phyloP scores from a whole-genome alignment of 2,329 filamentous ascomycete genomes.

The Ceratocystis lukuohia region DNA sequence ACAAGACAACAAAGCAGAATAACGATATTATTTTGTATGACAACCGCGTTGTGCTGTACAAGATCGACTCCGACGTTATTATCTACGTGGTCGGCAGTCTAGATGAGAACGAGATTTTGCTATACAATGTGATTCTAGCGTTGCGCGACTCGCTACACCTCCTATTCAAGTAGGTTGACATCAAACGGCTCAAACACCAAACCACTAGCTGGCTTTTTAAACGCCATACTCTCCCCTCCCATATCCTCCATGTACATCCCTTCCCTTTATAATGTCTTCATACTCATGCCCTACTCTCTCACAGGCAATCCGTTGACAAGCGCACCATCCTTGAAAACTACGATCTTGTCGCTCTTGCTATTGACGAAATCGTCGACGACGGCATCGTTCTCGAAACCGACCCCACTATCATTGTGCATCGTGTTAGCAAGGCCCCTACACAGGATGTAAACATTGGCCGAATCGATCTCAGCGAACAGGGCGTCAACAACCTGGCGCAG shows the following conservation, averaged over 20 bases:
- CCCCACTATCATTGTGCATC: conserved; percentile 79
- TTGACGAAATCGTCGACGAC: conserved; percentile 91
- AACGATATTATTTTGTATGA: conserved; percentile 97
- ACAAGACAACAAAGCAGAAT: conserved; percentile 92
- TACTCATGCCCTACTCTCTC: not conserved
- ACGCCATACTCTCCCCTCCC: no score
- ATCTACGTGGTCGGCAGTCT: conserved; percentile 80
- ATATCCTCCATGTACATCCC: not conserved
- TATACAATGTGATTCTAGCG: conserved; percentile 91
- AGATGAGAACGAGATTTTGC: conserved; percentile 91
- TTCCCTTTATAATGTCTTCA: conserved; percentile 15
- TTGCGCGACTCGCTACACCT: conserved; percentile 81
- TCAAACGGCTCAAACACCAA: no score
- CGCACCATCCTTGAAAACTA: conserved; percentile 98
- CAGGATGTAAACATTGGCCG: conserved; percentile 87
- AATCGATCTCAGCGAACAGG: conserved; percentile 91
- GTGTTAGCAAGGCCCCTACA: conserved; percentile 81
- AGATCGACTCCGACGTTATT: conserved; percentile 96
- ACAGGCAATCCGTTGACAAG: conserved; percentile 88
- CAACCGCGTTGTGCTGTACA: conserved; percentile 91
- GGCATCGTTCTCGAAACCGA: conserved; percentile 97
- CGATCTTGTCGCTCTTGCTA: conserved; percentile 81
- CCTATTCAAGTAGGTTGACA: conserved; percentile 62
- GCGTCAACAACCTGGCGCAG: conserved; percentile 84
- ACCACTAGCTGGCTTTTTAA: not conserved